phyloP scores from a whole-genome alignment of 495 filamentous ascomycete species.

The Aspergillus steynii region DNA sequence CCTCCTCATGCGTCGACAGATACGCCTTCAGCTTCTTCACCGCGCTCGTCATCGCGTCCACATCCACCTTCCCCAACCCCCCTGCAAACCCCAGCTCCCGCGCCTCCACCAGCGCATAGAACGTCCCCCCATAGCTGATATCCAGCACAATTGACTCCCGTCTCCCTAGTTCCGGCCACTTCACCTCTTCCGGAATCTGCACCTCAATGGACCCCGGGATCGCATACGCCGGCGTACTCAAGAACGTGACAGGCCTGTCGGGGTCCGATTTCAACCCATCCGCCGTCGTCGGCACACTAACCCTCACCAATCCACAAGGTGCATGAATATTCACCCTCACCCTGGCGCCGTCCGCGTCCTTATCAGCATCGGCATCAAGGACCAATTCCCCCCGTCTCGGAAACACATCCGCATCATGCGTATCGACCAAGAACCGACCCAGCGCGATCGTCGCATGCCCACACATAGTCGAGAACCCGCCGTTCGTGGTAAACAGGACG shows the following conservation, averaged over 20 bases:
- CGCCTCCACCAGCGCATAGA: conserved; percentile 25
- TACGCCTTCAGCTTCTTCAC: conserved; percentile 20
- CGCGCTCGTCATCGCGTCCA: conserved; percentile 14
- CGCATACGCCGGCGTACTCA: conserved; percentile 28
- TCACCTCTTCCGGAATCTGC: conserved; percentile 19
- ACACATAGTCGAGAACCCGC: conserved; percentile 79
- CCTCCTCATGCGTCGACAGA: conserved; percentile 17
- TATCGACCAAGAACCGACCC: conserved; percentile 34
- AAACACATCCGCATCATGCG: conserved; percentile 25
- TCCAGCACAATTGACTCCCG: conserved; percentile 17
- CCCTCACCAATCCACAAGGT: conserved; percentile 21
- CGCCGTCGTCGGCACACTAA: conserved; percentile 18
- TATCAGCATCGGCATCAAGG: conserved; percentile 3
- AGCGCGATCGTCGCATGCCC: conserved; percentile 48
- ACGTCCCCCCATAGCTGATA: conserved; percentile 29
- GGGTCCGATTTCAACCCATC: conserved; percentile 22
- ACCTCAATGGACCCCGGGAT: conserved; percentile 16
- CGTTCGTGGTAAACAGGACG: conserved; percentile 59
- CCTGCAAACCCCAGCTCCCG: conserved; percentile 22
- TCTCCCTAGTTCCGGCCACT: conserved; percentile 24
- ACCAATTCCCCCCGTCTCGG: conserved; percentile 18
- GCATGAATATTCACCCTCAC: conserved; percentile 22
- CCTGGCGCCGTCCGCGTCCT: neutral
- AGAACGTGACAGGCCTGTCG: conserved; percentile 22
- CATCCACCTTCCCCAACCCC: conserved; percentile 15